phyloP scores from a whole-genome alignment of 2,329 filamentous ascomycete genomes.

The Alternaria hordeiaustralica region DNA sequence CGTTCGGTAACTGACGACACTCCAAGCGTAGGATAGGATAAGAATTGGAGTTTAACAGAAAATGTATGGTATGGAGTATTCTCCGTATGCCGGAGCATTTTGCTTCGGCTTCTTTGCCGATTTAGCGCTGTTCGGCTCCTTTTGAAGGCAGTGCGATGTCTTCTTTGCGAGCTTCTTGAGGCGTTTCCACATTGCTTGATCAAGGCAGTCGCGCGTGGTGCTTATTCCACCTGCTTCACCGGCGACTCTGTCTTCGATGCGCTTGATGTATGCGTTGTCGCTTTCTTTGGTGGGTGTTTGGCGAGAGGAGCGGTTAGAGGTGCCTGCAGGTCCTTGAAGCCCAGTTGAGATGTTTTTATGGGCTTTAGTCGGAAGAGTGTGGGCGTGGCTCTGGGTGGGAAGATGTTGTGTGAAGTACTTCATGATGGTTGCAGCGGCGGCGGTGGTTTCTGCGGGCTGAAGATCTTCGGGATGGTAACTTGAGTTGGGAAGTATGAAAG shows the following conservation, averaged over 20 bases:
- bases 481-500: not conserved
- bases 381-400: not conserved
- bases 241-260: not conserved
- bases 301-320: not conserved
- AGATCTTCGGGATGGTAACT: not conserved
- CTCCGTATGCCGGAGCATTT: not conserved
- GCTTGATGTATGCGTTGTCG: not conserved
- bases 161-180: not conserved
- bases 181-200: not conserved
- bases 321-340: not conserved
- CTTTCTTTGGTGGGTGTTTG: not conserved
- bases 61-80: not conserved
- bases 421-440: not conserved
- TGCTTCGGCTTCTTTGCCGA: not conserved
- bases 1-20: not conserved
- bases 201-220: not conserved
- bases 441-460: not conserved
- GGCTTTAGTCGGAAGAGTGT: not conserved
- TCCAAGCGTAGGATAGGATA: not conserved
- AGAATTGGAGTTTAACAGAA: not conserved
- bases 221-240: not conserved
- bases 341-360: not conserved
- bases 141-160: not conserved
- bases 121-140: not conserved
- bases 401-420: not conserved